Base-by-base conservation (phyloP, 1,139 yeast genomes). In the Fermentozyma sake region DNA sequence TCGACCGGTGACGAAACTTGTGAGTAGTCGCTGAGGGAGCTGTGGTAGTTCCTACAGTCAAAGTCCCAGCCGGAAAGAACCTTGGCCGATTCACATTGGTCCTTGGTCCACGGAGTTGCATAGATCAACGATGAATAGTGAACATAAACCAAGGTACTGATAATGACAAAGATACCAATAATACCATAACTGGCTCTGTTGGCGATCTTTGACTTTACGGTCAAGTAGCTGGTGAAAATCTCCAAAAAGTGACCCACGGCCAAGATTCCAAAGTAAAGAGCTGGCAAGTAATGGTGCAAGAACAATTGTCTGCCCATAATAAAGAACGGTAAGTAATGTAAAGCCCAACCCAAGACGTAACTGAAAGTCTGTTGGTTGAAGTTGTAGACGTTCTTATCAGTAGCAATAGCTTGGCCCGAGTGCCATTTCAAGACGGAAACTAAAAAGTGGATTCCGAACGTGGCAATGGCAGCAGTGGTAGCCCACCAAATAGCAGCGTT, bases 271-370 rank as follows among this genome's bases (percentile, higher is more conserved):
- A 91, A 89, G 61, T 87, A 91, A 28, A 84, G 76, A 4, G 96
- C 82, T 31, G 95, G 96, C 42, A 91, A 65, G 55, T 91, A 89
- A 56, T 89, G 97, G 54, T 89, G 96, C 46, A 91, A 66, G 65
- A 89, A 89, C 57, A 91, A 63, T 61, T 87, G 97, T 58, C 97
- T 80, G 16, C 82, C 91, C 97, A 89, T 89, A 37, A 91, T 65
- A 66, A 76, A 89, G 33, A 91, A 89, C 37, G 98, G 98, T 44
- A 72, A 61, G 52, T 79, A 84, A 57, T 91, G 97, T 35, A 85
- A 44, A 19, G 71, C 71, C 93, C 95, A 91, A 19, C 96, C 98
- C 10, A 79, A 52, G 29, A 80, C 52, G 54, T 76, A 87, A 28
- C 76, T 72, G 29, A 82, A 67, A 22, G 75, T 72, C 46, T 84